Conservation (phyloP, 805 yeast genomes). For the Lachancea sp. region DNA sequence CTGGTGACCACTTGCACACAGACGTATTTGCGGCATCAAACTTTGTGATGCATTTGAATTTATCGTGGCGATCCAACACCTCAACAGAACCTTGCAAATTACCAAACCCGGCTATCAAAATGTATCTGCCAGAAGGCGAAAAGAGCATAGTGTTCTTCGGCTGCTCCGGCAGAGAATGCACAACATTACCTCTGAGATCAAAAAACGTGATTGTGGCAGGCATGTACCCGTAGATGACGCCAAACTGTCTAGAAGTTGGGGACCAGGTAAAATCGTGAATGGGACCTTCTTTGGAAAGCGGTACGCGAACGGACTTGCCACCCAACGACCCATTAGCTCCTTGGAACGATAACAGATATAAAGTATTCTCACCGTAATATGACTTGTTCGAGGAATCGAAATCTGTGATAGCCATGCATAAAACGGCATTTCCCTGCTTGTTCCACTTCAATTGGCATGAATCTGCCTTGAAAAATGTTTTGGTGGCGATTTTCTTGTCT, state of each 20-base stretch:
- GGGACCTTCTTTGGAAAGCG: constrained; percentile 88
- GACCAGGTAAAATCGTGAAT: constrained; percentile 98
- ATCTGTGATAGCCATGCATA: constrained; percentile 92
- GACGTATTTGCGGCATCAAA: constrained; percentile 92
- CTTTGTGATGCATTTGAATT: constrained; percentile 69
- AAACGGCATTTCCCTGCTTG: constrained; percentile 82
- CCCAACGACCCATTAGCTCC: constrained; percentile 72
- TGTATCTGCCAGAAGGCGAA: constrained; percentile 89
- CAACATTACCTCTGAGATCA: constrained; percentile 85
- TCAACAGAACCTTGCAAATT: constrained; percentile 96
- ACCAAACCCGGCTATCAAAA: constrained; percentile 95
- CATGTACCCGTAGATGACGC: constrained; percentile 96
- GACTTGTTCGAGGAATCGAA: constrained; percentile 91
- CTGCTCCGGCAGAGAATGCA: constrained; percentile 76
- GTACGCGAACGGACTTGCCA: constrained; percentile 80
- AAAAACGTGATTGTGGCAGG: constrained; percentile 93
- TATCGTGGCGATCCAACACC: constrained; percentile 83
- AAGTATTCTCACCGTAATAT: constrained; percentile 93
- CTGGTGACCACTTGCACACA: constrained; percentile 97
- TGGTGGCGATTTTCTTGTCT: constrained; percentile 69
- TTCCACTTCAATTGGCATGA: constrained; percentile 92
- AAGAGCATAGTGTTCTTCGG: constrained; percentile 85
- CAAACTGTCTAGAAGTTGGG: constrained; percentile 92
- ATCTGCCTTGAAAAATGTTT: constrained; percentile 93
- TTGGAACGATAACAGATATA: constrained; percentile 57